A percentile compares a stretch with the other conserved stretches of the same genome.
Conservation (phyloP, 2,329 filamentous ascomycete genomes). For the Tolypocladium ovalisporum region DNA sequence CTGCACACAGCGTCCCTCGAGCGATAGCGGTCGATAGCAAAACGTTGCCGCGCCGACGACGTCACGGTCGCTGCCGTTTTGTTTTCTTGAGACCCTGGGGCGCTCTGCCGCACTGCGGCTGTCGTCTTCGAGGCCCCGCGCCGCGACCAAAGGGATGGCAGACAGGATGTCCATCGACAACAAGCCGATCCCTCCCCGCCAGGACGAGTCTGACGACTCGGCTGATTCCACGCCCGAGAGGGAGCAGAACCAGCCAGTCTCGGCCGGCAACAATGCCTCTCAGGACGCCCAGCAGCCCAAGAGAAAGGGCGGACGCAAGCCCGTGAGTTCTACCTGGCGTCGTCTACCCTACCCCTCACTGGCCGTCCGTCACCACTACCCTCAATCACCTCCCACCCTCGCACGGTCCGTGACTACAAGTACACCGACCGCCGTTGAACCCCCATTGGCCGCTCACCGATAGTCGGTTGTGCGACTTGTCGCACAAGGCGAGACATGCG, state of each 20-base stretch:
- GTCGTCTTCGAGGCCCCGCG: slow-evolving; percentile 19
- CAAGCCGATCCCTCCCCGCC: slow-evolving; percentile 23
- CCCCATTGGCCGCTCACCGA: slow-evolving; percentile 1
- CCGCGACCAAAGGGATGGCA: slow-evolving; percentile 44
- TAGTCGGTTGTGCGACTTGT: not conserved
- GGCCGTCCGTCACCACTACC: not conserved
- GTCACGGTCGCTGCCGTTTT: slow-evolving; percentile 23
- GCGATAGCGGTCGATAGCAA: slow-evolving; percentile 5
- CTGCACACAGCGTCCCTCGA: not conserved
- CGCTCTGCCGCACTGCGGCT: slow-evolving; percentile 25
- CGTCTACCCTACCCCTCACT: not conserved
- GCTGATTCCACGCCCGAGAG: slow-evolving; percentile 49
- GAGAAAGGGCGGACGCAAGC: slow-evolving; percentile 94
- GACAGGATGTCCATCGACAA: slow-evolving; percentile 56
- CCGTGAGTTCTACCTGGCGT: slow-evolving; percentile 52
- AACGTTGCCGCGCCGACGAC: slow-evolving; percentile 16
- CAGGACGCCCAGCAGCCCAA: slow-evolving; percentile 63
- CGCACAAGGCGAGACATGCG: slow-evolving; percentile 2
- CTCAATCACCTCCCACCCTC: not conserved
- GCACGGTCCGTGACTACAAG: too few species aligned
- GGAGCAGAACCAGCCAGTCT: slow-evolving; percentile 29
- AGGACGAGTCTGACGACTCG: slow-evolving; percentile 53
- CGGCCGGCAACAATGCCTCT: slow-evolving; percentile 20
- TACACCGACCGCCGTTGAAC: not conserved
- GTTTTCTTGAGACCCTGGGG: slow-evolving; percentile 17